These are phyloP conservation scores for Tricholoma terreum DNA, from an alignment of 768 basidiomycete species.

Conservation along the genomic window DNA sequence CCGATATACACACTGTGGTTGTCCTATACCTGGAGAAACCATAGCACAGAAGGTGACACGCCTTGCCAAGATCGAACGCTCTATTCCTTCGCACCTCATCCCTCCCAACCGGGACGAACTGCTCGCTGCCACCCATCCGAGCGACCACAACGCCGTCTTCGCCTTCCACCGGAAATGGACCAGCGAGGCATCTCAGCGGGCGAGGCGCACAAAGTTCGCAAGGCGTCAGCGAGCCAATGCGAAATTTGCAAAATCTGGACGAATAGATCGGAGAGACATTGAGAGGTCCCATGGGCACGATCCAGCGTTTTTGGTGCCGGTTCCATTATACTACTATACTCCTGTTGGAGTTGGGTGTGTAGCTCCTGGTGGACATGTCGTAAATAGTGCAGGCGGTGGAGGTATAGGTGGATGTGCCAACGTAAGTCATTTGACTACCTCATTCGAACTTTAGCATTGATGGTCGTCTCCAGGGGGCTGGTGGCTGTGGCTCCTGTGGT, in stretches of 20 bases:
- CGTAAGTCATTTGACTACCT: slow-evolving; percentile 7
- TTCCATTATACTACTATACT: slow-evolving; percentile 25
- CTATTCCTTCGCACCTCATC: slow-evolving; percentile 27
- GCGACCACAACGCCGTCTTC: slow-evolving; percentile 22
- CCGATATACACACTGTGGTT: slow-evolving; percentile 54
- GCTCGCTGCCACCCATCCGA: slow-evolving; percentile 49
- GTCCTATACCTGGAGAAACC: slow-evolving; percentile 41
- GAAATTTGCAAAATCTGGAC: slow-evolving; percentile 22
- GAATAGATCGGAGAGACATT: slow-evolving; percentile 10
- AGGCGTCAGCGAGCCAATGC: slow-evolving; percentile 6
- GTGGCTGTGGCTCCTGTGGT: background rate
- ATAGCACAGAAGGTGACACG: slow-evolving; percentile 39
- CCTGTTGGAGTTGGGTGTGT: slow-evolving; percentile 19
- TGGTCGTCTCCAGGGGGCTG: background rate
- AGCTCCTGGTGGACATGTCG: slow-evolving; percentile 13
- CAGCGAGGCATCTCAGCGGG: background rate
- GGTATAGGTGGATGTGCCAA: slow-evolving; percentile 25
- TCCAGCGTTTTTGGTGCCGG: slow-evolving; percentile 37
- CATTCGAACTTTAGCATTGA: background rate
- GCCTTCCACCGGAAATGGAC: background rate
- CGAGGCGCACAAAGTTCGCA: background rate
- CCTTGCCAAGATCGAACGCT: slow-evolving; percentile 12
- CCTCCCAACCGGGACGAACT: slow-evolving; percentile 30
- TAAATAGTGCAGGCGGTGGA: slow-evolving; percentile 17
- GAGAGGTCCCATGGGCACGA: slow-evolving; percentile 18